These are phyloP conservation scores for Globisporangium rhizosaccharum DNA, from an alignment of 352 stramenopile genomes.

Conservation along the genomic window DNA sequence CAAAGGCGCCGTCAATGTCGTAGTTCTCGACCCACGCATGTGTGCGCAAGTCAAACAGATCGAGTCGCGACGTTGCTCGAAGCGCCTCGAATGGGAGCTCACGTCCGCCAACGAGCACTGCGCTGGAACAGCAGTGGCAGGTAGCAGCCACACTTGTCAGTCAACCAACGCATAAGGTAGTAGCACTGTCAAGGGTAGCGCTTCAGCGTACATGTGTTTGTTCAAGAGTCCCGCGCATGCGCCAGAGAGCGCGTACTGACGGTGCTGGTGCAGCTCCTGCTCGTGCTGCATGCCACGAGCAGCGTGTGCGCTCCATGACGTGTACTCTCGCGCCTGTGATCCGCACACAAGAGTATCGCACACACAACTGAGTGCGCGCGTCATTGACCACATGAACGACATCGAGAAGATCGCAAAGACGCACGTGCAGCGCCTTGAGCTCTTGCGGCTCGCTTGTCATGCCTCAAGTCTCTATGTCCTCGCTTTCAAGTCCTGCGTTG, in stretches of 20 bases:
- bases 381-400: neutral
- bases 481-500: no score
- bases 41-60: conserved; percentile 52
- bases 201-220: conserved; percentile 34
- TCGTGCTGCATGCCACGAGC: conserved; percentile 20
- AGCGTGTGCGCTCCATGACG: conserved; percentile 36
- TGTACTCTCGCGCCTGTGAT: conserved; percentile 35
- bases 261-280: conserved; percentile 16
- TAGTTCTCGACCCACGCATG: conserved; percentile 51
- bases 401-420: neutral
- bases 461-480: neutral
- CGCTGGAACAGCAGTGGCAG: conserved; percentile 18
- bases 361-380: neutral
- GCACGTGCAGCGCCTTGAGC: conserved; percentile 16
- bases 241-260: conserved; percentile 17
- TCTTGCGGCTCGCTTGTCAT: conserved; percentile 11
- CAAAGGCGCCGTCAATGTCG: conserved; percentile 48
- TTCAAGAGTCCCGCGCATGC: conserved; percentile 31
- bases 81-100: conserved; percentile 28
- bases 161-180: neutral
- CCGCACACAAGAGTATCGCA: neutral
- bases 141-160: neutral
- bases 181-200: neutral
- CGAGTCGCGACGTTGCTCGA: conserved; percentile 25
- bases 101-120: conserved; percentile 50